A percentile compares a stretch with the other conserved stretches of the same genome.
Conservation (phyloP, 1,284 basidiomycete species). For the Puccinia triticina region DNA sequence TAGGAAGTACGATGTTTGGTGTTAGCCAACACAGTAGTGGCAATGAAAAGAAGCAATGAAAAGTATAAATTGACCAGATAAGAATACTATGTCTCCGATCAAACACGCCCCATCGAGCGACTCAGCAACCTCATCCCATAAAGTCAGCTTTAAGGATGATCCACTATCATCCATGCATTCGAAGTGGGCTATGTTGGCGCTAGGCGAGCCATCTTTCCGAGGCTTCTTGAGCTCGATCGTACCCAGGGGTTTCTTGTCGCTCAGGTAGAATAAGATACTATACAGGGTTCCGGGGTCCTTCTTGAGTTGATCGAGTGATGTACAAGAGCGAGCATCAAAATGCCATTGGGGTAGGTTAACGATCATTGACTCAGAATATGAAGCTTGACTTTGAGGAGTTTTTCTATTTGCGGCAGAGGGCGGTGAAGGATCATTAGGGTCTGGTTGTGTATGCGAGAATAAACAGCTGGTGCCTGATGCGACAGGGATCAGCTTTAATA, state of each 20-base stretch:
- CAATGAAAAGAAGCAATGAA: background rate
- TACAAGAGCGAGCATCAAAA: conserved; percentile 39
- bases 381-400: background rate
- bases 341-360: conserved; percentile 46
- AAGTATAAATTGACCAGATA: conserved; percentile 26
- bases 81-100: conserved; percentile 39
- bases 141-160: conserved; percentile 13
- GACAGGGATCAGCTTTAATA: background rate
- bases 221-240: conserved; percentile 40
- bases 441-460: background rate
- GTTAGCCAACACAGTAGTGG: background rate
- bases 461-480: conserved; percentile 3
- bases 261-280: conserved; percentile 29
- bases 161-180: conserved; percentile 47
- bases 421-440: background rate
- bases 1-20: background rate
- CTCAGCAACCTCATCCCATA: conserved; percentile 46
- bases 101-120: conserved; percentile 30
- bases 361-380: conserved; percentile 33
- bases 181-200: conserved; percentile 30
- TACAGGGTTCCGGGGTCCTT: background rate
- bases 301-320: conserved; percentile 14
- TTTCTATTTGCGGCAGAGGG: background rate
- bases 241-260: conserved; percentile 5
- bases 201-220: conserved; percentile 12